A percentile compares a stretch with the other conserved stretches of the same genome.
Evolutionary conservation across 2,329 filamentous ascomycete species (phyloP).

Genomic region (Fusarium verrucosum): DNA sequence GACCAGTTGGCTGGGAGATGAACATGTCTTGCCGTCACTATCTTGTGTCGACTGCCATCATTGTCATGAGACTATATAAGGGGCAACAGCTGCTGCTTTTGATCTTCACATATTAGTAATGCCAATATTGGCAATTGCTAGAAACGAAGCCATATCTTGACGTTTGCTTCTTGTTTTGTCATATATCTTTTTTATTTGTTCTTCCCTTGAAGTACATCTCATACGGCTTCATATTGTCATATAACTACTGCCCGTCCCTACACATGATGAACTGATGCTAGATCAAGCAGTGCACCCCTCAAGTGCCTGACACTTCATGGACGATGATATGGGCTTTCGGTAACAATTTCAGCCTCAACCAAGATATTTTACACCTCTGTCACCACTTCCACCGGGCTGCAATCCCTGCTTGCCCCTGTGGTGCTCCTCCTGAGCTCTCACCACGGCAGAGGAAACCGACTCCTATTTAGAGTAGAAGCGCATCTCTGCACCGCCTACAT

Average conservation of each 20-base stretch:
- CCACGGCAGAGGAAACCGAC: not conserved
- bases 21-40: not conserved
- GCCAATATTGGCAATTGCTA: too few species aligned
- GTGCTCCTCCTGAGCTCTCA: not conserved
- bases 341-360: not conserved
- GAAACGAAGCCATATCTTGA: too few species aligned
- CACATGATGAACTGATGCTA: not conserved
- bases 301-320: not conserved
- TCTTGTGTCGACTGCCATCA: not conserved
- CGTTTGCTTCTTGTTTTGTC: too few species aligned
- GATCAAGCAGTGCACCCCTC: not conserved
- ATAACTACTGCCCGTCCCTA: not conserved
- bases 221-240: not conserved
- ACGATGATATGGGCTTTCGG: not conserved
- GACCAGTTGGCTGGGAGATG: too few species aligned
- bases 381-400: not conserved
- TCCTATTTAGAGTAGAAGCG: slow-evolving; percentile 51
- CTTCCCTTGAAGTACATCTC: too few species aligned
- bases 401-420: not conserved
- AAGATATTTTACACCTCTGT: not conserved
- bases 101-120: too few species aligned
- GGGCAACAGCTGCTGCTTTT: not conserved
- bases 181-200: too few species aligned
- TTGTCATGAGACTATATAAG: not conserved
- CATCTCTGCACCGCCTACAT: slow-evolving; percentile 58